Evolutionary conservation across 805 yeast genomes (phyloP), one percentile per base, ranked within the genome.

Genomic region (Metschnikowia shivogae): DNA sequence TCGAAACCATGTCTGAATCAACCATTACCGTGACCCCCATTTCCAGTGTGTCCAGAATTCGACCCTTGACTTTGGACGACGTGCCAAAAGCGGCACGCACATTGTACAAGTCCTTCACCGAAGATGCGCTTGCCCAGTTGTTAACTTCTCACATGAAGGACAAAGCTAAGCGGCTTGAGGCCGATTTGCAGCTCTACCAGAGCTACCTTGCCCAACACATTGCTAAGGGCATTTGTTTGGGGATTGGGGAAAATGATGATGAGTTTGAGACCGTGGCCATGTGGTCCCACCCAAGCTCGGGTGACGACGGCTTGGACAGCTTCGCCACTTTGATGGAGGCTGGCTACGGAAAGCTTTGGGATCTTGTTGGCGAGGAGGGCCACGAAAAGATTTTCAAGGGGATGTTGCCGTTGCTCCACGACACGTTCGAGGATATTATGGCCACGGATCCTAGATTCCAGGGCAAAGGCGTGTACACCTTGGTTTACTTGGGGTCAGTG

Each of bases 241-340:
- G 75, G 4, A 64, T 77, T 30, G 74, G 75, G 45, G 82, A 80
- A 44, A 63, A 67, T 10, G 61, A 51, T 0, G 56, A 55, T 0
- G 57, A 56, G 4, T 79, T 74, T 57, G 82, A 78, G 62, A 73
- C 82, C 6, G 82, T 78, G 28, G 74, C 79, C 5, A 58, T 77
- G 20, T 79, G 82, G 81, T 64, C 78, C 10, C 64, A 63, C 26
- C 82, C 83, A 5, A 70, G 67, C 10, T 67, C 73, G 8, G 56
- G 54, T 4, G 60, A 56, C 6, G 68, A 64, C 8, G 74, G 75
- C 3, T 57, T 76, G 37, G 79, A 77, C 41, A 64, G 72, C 39
- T 75, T 72, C 55, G 50, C 70, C 34, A 75, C 74, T 19, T 58
- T 79, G 50, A 68, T 77, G 64, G 69, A 74, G 50, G 65, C 81